Base-by-base conservation (phyloP, 371 early-diverging fungal species). In the Mucor racemosus region DNA sequence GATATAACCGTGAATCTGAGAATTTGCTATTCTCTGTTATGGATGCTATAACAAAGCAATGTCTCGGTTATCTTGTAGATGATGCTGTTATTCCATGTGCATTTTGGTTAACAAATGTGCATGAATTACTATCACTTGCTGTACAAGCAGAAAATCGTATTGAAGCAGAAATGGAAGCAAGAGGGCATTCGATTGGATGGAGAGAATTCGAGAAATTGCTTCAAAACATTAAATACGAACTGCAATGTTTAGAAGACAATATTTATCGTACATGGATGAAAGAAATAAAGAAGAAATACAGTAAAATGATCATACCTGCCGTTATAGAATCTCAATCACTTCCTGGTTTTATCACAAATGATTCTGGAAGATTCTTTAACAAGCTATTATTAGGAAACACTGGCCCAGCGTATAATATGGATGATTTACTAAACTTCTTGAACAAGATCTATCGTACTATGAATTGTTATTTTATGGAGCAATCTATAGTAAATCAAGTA, bases 91-190 rank as follows among this genome's bases (percentile, higher is more conserved):
- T 87, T 68, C 85, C 92, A 38, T 84, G 87, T 50, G 80, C 86
- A 56, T 95, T 95, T 80, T 98, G 99, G 99, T 82, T 97, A 33
- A 91, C 95, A 48, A 98, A 98, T 75, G 91, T 94, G 48, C 95
- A 92, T 64, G 97, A 97, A 77, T 83, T 98, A 26, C 76, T 96
- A 63, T 92, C 92, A 1, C 65, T 86, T 58, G 71, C 81, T 33
- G 77, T 76, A 17, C 62, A 64, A 11, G 69, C 85, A 3, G 85
- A 83, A 50, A 69, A 69, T 5, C 58, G 66, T 15, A 65, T 80
- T 36, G 72, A 79, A 21, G 74, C 58, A 17, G 82, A 80, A 44
- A 71, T 82, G 62, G 46, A 67, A 10, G 56, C 65, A 42, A 63
- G 75, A 19, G 68, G 70, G 0, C 70, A 71, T 33, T 66, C 75